phyloP scores from a whole-genome alignment of 352 stramenopile species.

The Globisporangium cederbergense region DNA sequence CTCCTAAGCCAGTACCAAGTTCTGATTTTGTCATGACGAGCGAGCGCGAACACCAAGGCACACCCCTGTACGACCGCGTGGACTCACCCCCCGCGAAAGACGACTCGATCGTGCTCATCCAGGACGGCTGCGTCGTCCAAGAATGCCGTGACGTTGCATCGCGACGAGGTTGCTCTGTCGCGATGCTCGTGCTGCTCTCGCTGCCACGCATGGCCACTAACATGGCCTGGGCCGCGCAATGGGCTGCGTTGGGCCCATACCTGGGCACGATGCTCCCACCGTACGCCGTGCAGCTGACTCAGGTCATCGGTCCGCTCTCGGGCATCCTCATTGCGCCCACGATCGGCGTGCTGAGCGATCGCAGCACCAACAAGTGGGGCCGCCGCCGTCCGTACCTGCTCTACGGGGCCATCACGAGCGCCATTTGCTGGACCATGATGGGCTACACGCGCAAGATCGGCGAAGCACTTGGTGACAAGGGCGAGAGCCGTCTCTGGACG shows the following conservation, averaged over 20 bases:
- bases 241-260: constrained; percentile 65
- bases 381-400: constrained; percentile 65
- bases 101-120: constrained; percentile 19
- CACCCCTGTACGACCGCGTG: constrained; percentile 37
- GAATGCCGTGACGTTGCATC: constrained; percentile 9
- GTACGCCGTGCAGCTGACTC: constrained; percentile 71
- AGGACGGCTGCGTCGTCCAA: constrained; percentile 21
- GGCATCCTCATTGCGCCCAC: constrained; percentile 68
- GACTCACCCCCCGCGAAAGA: constrained; percentile 24
- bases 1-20: neutral
- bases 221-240: constrained; percentile 78
- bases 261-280: constrained; percentile 60
- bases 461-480: constrained; percentile 51
- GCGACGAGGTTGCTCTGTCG: constrained; percentile 39
- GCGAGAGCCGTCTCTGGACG: constrained; percentile 42
- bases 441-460: constrained; percentile 65
- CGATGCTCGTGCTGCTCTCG: constrained; percentile 66
- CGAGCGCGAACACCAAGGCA: constrained; percentile 31
- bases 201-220: constrained; percentile 72
- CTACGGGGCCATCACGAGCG: constrained; percentile 56
- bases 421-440: constrained; percentile 69
- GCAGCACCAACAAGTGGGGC: constrained; percentile 43
- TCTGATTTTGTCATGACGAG: constrained; percentile 12
- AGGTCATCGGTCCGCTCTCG: constrained; percentile 65
- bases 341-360: constrained; percentile 68